Conservation (phyloP, 805 yeast species). For the Nakazawaea holstii region DNA sequence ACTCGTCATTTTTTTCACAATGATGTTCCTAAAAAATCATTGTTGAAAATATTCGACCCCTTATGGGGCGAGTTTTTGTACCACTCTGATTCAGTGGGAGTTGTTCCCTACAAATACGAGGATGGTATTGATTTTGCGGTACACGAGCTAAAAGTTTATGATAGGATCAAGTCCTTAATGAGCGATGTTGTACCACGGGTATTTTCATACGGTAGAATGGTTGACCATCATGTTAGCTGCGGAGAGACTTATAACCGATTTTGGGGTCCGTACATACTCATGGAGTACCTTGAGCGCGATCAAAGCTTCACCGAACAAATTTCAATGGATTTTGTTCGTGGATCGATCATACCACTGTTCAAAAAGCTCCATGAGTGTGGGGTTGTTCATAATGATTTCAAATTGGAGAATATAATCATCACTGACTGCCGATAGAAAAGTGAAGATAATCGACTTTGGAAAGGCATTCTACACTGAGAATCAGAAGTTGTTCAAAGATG, state of each 20-base stretch:
- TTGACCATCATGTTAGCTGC: not conserved
- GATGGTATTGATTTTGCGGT: too few relatives aligned
- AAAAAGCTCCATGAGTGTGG: not conserved
- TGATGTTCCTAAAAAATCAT: too few relatives aligned
- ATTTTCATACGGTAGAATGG: not conserved
- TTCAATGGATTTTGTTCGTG: not conserved
- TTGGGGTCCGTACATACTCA: not conserved
- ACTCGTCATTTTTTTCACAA: too few relatives aligned
- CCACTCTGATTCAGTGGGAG: too few relatives aligned
- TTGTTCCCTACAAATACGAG: too few relatives aligned
- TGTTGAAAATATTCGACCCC: too few relatives aligned
- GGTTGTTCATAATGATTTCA: not conserved
- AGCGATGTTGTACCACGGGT: not conserved
- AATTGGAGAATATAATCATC: not conserved
- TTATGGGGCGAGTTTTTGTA: too few relatives aligned
- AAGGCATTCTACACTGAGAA: not conserved
- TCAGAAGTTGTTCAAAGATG: too few relatives aligned
- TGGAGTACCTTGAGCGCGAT: not conserved
- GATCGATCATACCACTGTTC: not conserved
- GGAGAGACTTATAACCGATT: not conserved
- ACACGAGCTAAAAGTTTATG: too few relatives aligned
- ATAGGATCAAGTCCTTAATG: not conserved
- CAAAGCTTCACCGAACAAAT: not conserved
- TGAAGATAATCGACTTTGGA: not conserved
- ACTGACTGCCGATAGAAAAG: not conserved